Conservation (phyloP, 495 filamentous ascomycete genomes). For the Penicillium subrubescens region DNA sequence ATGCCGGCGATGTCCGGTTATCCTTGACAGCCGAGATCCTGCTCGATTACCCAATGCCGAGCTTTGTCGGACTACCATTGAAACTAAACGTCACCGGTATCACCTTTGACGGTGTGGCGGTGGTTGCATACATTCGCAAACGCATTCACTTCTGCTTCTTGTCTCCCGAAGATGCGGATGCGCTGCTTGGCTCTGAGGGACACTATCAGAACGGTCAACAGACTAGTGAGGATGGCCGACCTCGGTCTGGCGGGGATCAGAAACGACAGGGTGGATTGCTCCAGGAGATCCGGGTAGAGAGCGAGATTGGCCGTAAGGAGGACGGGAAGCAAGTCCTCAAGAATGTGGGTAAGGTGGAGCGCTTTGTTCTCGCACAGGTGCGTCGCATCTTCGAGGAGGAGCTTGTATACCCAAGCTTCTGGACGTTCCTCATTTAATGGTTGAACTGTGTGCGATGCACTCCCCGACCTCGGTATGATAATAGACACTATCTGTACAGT, state of each 20-base stretch:
- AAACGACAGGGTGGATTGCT: slow-evolving; percentile 71
- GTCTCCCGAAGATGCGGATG: slow-evolving; percentile 80
- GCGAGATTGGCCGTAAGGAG: slow-evolving; percentile 91
- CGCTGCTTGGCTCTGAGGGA: slow-evolving; percentile 57
- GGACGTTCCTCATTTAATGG: slow-evolving; percentile 86
- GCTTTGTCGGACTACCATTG: slow-evolving; percentile 90
- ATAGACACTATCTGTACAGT: slow-evolving; percentile 14
- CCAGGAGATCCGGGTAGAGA: slow-evolving; percentile 93
- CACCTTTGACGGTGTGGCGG: slow-evolving; percentile 90
- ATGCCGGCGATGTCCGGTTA: slow-evolving; percentile 80
- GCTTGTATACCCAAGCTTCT: slow-evolving; percentile 96
- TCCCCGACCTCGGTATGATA: neutral
- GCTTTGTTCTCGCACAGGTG: slow-evolving; percentile 95
- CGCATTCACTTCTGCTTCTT: slow-evolving; percentile 86
- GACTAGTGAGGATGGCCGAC: slow-evolving; percentile 23
- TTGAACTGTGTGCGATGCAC: neutral
- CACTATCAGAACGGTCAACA: slow-evolving; percentile 39
- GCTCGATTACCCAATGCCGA: slow-evolving; percentile 96
- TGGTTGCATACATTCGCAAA: slow-evolving; percentile 85
- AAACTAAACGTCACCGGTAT: slow-evolving; percentile 91
- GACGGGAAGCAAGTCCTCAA: slow-evolving; percentile 91
- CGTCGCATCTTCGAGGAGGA: slow-evolving; percentile 97
- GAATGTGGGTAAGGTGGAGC: slow-evolving; percentile 98
- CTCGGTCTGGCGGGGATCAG: slow-evolving; percentile 28
- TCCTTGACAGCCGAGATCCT: slow-evolving; percentile 91